Conservation (phyloP, 148 eudicot species). For the Arbutus unedo region DNA sequence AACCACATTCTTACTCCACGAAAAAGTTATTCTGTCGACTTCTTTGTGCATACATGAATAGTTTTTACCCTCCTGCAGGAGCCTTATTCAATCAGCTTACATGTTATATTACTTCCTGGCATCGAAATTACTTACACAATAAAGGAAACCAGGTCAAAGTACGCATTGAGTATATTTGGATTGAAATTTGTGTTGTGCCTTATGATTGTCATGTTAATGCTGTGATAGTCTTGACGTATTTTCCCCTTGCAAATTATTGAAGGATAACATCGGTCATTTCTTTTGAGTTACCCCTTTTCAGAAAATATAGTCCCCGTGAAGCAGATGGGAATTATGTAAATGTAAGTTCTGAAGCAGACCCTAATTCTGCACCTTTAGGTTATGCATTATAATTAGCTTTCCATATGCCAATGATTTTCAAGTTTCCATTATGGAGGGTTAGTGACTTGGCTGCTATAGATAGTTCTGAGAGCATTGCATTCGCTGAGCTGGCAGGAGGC, state of each 20-base stretch:
- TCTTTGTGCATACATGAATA: too few relatives aligned
- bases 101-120: conserved; percentile 78
- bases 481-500: too few relatives aligned
- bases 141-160: conserved; percentile 87
- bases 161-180: conserved; percentile 23
- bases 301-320: conserved; percentile 79
- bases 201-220: background rate
- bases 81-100: conserved; percentile 95
- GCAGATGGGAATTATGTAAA: conserved; percentile 89
- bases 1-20: conserved; percentile 7
- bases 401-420: too few relatives aligned
- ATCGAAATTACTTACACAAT: conserved; percentile 88
- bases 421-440: too few relatives aligned
- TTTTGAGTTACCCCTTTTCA: conserved; percentile 87
- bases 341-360: conserved; percentile 60
- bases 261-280: conserved; percentile 86
- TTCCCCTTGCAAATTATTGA: conserved; percentile 63
- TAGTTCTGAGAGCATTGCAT: too few relatives aligned
- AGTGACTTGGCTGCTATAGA: too few relatives aligned
- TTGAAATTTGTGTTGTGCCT: background rate
- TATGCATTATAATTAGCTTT: background rate
- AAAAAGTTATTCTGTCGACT: background rate
- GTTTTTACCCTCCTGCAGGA: too few relatives aligned
- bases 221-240: conserved; percentile 16
- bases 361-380: background rate